These are phyloP conservation scores for Arachis stenosperma DNA, from an alignment of 306 rosid species.

Conservation along the genomic window DNA sequence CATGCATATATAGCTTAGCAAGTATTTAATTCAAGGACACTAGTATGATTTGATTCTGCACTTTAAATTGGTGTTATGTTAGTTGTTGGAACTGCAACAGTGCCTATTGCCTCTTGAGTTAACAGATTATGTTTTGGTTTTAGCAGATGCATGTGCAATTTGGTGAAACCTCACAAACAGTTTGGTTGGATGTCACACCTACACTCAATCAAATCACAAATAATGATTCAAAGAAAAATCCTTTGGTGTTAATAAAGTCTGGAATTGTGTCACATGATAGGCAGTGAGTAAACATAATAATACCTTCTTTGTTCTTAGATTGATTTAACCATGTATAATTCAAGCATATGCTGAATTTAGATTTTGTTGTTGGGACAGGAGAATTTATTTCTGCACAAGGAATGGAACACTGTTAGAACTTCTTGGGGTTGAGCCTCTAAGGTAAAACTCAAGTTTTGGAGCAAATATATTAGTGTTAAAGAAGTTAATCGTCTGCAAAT, in stretches of 20 bases:
- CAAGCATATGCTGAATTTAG: constrained; percentile 28
- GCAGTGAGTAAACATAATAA: constrained; percentile 56
- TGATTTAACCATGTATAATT: constrained; percentile 14
- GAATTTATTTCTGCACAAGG: constrained; percentile 78
- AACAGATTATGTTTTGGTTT: constrained; percentile 25
- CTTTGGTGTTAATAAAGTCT: constrained; percentile 51
- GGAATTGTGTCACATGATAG: constrained; percentile 71
- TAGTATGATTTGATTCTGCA: constrained; percentile 6
- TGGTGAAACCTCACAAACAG: constrained; percentile 68
- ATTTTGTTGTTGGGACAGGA: constrained; percentile 52
- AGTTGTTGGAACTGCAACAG: constrained; percentile 12
- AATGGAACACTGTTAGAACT: constrained; percentile 73
- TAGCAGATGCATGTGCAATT: constrained; percentile 74
- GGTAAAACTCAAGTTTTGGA: constrained; percentile 59
- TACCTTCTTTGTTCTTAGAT: constrained; percentile 32
- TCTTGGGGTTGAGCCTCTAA: constrained; percentile 62
- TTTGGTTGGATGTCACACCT: constrained; percentile 69
- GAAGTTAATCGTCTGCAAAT: constrained; percentile 37
- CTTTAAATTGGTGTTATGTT: constrained; percentile 16
- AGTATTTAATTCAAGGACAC: neutral
- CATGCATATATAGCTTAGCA: constrained; percentile 2
- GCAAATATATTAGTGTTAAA: constrained; percentile 7
- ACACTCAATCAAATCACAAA: constrained; percentile 50
- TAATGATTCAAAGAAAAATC: constrained; percentile 48
- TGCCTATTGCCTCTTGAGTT: neutral